Evolutionary conservation across 495 filamentous ascomycete species (phyloP), one percentile per base, ranked within the genome.

Genomic region (Xylaria telfairii): DNA sequence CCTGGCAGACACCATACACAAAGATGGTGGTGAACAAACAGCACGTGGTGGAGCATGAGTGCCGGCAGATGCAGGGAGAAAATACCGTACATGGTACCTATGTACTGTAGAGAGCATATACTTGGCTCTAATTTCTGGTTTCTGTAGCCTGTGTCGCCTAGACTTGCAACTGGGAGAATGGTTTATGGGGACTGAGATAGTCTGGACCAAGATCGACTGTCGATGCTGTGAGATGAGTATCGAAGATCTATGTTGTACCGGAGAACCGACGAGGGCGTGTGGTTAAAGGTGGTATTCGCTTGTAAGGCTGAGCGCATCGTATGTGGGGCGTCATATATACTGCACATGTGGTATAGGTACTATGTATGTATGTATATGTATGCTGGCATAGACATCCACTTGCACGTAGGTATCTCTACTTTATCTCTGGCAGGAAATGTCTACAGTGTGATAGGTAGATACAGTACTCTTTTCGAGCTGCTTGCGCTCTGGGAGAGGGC

Each of bases 211-310:
- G 41, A 24, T 56, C 46, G 47, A 19, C 30, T 32, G 28, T 51
- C 28, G 28, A 37, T 34, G 17, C 32, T 62, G 59, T 62, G 37
- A 41, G 59, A 41, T 62, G 37, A 17, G 28, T 42, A 42, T 42
- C 37, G 59, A 62, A 42, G 34, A 41, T 62, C 59, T 62, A 10
- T 24, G 37, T 61, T 13, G 57, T 26, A 42, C 34, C 32, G 9
- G 42, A n/a, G 37, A 62, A 62, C 21, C 21, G 64, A 66, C 9
- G 51, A 47, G 65, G 65, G 65, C 17, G 65, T 67, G 65, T 57
- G 56, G 21, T 34, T 59, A 37, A 32, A 59, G 32, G 7, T 59
- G 56, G 56, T 21, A 37, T 59, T 66, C 34, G 39, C 51, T 67
- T 67, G 17, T 42, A 67, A 57, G 65, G 65, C 65, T 67, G 65